Conservation (phyloP, 2,329 filamentous ascomycete species). For the Metarhizium rileyi region DNA sequence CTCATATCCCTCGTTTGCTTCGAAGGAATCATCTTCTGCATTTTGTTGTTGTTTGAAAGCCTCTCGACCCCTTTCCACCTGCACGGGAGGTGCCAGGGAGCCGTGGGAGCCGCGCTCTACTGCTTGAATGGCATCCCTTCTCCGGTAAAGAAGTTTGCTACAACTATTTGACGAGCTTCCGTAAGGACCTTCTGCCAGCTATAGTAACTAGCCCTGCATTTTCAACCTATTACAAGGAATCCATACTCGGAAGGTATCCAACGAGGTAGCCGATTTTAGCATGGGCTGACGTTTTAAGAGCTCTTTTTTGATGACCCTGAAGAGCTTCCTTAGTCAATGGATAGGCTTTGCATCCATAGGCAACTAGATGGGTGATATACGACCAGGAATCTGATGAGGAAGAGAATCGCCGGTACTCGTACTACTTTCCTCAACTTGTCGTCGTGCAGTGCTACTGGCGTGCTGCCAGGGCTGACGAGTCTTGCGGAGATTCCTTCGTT, state of each 20-base stretch:
- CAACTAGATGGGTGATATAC: constrained; percentile 4
- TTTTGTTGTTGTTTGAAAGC: no score
- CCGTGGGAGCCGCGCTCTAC: no score
- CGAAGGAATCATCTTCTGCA: no score
- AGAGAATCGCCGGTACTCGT: constrained; percentile 1
- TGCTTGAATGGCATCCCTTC: neutral
- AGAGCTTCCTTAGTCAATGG: constrained; percentile 2
- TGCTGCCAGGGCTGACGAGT: neutral
- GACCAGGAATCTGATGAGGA: constrained; percentile 2
- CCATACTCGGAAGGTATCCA: no score
- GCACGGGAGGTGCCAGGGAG: no score
- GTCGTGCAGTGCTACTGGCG: neutral
- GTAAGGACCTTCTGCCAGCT: no score
- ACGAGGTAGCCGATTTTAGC: constrained; percentile 5
- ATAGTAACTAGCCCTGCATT: no score
- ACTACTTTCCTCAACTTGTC: neutral
- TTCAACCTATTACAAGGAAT: no score
- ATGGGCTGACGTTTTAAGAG: constrained; percentile 1
- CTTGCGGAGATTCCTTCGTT: neutral
- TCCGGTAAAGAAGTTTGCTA: neutral
- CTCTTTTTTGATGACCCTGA: neutral
- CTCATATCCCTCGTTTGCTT: no score
- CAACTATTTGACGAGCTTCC: no score
- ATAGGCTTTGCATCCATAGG: constrained; percentile 5
- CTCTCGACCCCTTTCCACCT: no score